Evolutionary conservation across 257 asterid genomes (phyloP).

Genomic region (Ehretia macrophylla): DNA sequence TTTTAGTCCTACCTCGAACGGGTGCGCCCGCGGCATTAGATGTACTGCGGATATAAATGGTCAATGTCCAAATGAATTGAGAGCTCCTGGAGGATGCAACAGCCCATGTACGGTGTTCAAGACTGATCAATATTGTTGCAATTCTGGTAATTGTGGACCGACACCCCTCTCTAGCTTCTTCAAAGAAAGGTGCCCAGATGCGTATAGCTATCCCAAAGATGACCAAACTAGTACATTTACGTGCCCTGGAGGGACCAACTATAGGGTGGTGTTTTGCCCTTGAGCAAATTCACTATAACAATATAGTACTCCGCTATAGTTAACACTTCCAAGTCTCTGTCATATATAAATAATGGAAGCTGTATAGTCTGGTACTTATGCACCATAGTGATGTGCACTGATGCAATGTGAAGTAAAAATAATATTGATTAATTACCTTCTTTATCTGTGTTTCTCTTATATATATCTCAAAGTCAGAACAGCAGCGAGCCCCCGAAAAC

Average conservation of each 20-base stretch:
- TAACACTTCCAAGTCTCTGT: background rate
- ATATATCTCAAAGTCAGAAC: no score
- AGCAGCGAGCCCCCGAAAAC: no score
- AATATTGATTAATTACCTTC: no score
- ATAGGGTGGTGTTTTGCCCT: constrained; percentile 30
- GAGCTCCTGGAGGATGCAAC: constrained; percentile 65
- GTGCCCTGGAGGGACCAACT: constrained; percentile 21
- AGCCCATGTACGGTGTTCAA: constrained; percentile 70
- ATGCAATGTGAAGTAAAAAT: no score
- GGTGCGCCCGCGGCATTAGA: constrained; percentile 25
- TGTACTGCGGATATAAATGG: constrained; percentile 54
- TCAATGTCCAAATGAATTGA: constrained; percentile 51
- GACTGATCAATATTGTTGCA: constrained; percentile 67
- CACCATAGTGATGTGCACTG: background rate
- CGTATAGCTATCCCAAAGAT: constrained; percentile 34
- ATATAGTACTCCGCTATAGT: no score
- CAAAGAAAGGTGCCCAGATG: constrained; percentile 49
- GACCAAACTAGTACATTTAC: constrained; percentile 25
- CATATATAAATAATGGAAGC: background rate
- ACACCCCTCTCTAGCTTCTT: constrained; percentile 51
- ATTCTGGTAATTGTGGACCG: constrained; percentile 50
- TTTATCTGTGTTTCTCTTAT: no score
- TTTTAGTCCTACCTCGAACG: constrained; percentile 7
- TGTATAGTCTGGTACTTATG: background rate
- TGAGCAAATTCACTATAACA: background rate